Percentiles rank a stretch among this genome's conserved stretches.
Conservation (phyloP, 257 asterid genomes). For the Solanum dulcamara region DNA sequence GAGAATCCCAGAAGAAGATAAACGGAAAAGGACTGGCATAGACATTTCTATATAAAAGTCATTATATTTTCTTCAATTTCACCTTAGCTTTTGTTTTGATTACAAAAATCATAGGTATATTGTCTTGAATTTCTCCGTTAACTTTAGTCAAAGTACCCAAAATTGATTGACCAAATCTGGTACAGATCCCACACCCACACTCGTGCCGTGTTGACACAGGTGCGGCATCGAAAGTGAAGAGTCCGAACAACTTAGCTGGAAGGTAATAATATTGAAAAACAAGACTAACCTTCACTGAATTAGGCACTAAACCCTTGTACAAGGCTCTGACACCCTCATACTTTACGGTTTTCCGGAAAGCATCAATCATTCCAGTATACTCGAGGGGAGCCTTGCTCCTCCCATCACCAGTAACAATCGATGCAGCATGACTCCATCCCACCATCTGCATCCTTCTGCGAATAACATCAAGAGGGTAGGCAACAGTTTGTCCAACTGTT, state of each 20-base stretch:
- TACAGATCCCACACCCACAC: not conserved
- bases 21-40: not conserved
- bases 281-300: slow-evolving; percentile 87
- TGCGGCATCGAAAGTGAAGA: not conserved
- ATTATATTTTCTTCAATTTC: not conserved
- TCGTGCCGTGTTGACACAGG: not conserved
- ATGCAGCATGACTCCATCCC: slow-evolving; percentile 89
- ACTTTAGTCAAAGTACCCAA: not conserved
- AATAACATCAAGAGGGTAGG: slow-evolving; percentile 94
- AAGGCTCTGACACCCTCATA: slow-evolving; percentile 84
- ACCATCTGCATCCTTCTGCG: slow-evolving; percentile 99
- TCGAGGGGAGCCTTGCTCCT: slow-evolving; percentile 54
- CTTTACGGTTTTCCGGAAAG: slow-evolving; percentile 87
- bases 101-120: not conserved
- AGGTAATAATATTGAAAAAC: not conserved
- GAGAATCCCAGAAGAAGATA: not conserved
- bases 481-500: slow-evolving; percentile 95
- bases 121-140: not conserved
- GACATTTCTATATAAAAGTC: not conserved
- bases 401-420: slow-evolving; percentile 78
- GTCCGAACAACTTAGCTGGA: not conserved
- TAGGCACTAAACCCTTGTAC: slow-evolving; percentile 95
- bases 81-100: not conserved
- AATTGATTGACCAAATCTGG: not conserved
- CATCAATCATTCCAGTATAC: slow-evolving; percentile 88